Percentiles rank a stretch among this genome's conserved stretches.
Conservation (phyloP, 345 rosid species). For the Citrus mangshanensis region DNA sequence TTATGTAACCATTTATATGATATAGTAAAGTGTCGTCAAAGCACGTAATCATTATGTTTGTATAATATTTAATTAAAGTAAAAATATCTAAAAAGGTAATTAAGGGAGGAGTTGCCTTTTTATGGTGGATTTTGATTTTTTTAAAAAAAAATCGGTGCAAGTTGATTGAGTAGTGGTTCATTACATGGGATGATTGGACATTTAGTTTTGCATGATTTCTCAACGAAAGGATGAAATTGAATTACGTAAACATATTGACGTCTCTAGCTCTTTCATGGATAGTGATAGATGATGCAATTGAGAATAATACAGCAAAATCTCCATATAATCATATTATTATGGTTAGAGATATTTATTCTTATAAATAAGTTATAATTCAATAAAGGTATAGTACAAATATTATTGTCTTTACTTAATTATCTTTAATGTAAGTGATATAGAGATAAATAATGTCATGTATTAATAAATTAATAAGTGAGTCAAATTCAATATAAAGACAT, state of each 20-base stretch:
- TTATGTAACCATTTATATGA: too few species aligned
- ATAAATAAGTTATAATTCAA: too few species aligned
- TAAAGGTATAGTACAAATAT: too few species aligned
- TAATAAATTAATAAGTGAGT: too few species aligned
- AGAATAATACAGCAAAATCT: neutral
- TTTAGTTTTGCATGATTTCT: neutral
- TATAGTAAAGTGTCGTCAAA: too few species aligned
- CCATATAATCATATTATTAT: too few species aligned
- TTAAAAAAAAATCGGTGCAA: neutral
- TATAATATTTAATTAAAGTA: too few species aligned
- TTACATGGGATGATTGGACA: neutral
- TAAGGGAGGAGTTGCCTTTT: neutral
- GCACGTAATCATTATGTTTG: too few species aligned
- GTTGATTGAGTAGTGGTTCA: neutral
- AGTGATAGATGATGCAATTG: neutral
- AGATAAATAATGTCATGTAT: too few species aligned
- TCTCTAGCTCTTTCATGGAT: neutral
- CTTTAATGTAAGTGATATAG: rapidly evolving
- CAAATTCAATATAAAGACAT: too few species aligned
- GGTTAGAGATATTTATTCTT: too few species aligned
- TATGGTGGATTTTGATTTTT: neutral
- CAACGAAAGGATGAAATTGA: neutral
- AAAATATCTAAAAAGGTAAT: neutral
- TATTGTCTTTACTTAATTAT: too few species aligned
- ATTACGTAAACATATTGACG: neutral